Evolutionary conservation across 257 asterid species (phyloP).

Genomic region (Primulina huaijiensis): DNA sequence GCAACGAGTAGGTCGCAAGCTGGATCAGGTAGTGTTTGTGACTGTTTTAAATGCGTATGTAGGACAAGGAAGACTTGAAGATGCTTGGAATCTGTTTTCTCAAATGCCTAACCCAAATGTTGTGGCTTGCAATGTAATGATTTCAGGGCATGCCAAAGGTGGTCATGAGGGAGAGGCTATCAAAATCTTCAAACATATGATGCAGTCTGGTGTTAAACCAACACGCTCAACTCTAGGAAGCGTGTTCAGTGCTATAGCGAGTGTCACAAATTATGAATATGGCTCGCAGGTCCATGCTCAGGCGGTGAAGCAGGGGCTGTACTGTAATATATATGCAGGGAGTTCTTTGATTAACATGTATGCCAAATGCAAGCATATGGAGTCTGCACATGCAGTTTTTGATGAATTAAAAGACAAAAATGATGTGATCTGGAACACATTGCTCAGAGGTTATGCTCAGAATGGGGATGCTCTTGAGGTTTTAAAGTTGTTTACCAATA

Average conservation of each 20-base stretch:
- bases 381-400: slow-evolving; percentile 62
- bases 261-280: slow-evolving; percentile 37
- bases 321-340: slow-evolving; percentile 73
- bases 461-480: background rate
- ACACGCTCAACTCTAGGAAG: slow-evolving; percentile 88
- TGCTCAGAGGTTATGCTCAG: slow-evolving; percentile 37
- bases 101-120: slow-evolving; percentile 56
- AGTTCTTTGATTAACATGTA: slow-evolving; percentile 89
- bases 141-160: slow-evolving; percentile 72
- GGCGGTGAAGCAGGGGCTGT: slow-evolving; percentile 73
- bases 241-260: slow-evolving; percentile 71
- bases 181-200: slow-evolving; percentile 53
- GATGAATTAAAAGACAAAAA: slow-evolving; percentile 52
- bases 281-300: slow-evolving; percentile 84
- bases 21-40: slow-evolving; percentile 66
- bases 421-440: slow-evolving; percentile 44
- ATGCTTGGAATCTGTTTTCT: slow-evolving; percentile 52
- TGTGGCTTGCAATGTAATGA: slow-evolving; percentile 87
- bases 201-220: slow-evolving; percentile 51
- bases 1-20: slow-evolving; percentile 50
- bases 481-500: slow-evolving; percentile 47
- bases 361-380: slow-evolving; percentile 71
- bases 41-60: slow-evolving; percentile 65
- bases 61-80: slow-evolving; percentile 60
- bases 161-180: slow-evolving; percentile 66